Evolutionary conservation across 2,329 filamentous ascomycete genomes (phyloP), one percentile per base, ranked within the genome.

Genomic region (Myriosclerotinia scirpicola): DNA sequence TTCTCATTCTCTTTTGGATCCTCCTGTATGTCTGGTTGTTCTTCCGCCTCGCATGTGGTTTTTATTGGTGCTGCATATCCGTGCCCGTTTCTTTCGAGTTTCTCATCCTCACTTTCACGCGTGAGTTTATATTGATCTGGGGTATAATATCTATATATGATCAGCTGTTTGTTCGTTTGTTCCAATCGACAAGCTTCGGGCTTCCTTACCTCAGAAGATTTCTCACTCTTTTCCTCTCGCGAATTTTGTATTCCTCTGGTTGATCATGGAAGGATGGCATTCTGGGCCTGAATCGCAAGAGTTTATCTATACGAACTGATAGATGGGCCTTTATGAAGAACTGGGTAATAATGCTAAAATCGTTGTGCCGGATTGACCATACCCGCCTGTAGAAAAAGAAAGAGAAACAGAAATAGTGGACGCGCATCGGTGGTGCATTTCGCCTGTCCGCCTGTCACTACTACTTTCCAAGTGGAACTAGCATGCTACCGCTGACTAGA

Each of bases 121-220:
- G 34, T 65, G 15, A 54, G 36, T 53, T 59, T 50, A 20, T 30
- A 65, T 34, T 61, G 38, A 15, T 65, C 46, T 5, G 67, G 67
- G n/a, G 62, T 66, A 46, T 68, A 68, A 44, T 68, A 68, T 38
- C 63, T 68, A 40, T n/a, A 7, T 11, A 4, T 36, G 3, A 12
- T 12, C 5, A 9, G 36, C 8, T 9, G 34, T 40, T 12, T 9
- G 34, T 40, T 30, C 42, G 17, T 40, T 30, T 5, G 15, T 12
- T n/a, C 12, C 9, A 15, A 12, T n/a, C 14, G 26, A 54, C 26
- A 6, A 5, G 56, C n/a, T 53, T 11, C 34, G 48, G 11, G 22
- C 4, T 17, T 8, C 17, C 52, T 38, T 17, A 67, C 63, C 63
- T 60, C 22, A 66, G n/a, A 20, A 66, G 55, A 44, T 67, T 65